phyloP scores from a whole-genome alignment of 2,329 filamentous ascomycete species.

The Bipolaris cookei region DNA sequence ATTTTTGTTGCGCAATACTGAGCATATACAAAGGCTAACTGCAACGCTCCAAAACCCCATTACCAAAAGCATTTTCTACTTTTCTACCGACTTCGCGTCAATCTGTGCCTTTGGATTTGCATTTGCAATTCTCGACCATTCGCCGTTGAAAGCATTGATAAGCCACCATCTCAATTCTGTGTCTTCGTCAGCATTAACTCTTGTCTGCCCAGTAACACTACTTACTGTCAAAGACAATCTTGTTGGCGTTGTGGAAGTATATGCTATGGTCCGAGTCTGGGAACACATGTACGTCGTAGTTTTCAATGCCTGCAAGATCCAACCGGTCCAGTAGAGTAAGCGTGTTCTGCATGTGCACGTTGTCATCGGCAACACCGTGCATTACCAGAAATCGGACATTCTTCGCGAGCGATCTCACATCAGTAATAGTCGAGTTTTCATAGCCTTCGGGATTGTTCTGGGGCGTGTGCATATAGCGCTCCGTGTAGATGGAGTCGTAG shows the following conservation, averaged over 20 bases:
- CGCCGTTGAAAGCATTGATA: slow-evolving; percentile 95
- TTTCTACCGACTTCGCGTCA: slow-evolving; percentile 26
- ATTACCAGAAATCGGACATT: slow-evolving; percentile 92
- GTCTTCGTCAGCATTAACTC: slow-evolving; percentile 8
- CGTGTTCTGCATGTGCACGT: slow-evolving; percentile 96
- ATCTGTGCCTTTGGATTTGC: slow-evolving; percentile 55
- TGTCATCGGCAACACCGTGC: slow-evolving; percentile 96
- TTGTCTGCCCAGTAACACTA: too few relatives aligned
- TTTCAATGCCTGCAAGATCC: slow-evolving; percentile 80
- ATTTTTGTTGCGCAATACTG: not conserved
- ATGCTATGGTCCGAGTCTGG: slow-evolving; percentile 96
- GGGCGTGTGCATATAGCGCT: slow-evolving; percentile 96
- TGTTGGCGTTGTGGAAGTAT: slow-evolving; percentile 90
- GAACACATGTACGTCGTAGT: slow-evolving; percentile 96
- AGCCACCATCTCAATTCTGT: slow-evolving; percentile 86
- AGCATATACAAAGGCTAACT: not conserved
- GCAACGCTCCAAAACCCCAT: not conserved
- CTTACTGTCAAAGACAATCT: slow-evolving; percentile 88
- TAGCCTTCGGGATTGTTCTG: slow-evolving; percentile 82
- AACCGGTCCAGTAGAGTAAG: slow-evolving; percentile 85
- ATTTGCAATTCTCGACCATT: slow-evolving; percentile 73
- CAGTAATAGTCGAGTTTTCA: slow-evolving; percentile 72
- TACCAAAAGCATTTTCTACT: slow-evolving; percentile 13
- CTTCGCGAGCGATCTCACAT: slow-evolving; percentile 73
- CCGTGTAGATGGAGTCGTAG: slow-evolving; percentile 92